Evolutionary conservation across 257 asterid genomes (phyloP), one percentile per base, ranked within the genome.

Genomic region (Prunella vulgaris): DNA sequence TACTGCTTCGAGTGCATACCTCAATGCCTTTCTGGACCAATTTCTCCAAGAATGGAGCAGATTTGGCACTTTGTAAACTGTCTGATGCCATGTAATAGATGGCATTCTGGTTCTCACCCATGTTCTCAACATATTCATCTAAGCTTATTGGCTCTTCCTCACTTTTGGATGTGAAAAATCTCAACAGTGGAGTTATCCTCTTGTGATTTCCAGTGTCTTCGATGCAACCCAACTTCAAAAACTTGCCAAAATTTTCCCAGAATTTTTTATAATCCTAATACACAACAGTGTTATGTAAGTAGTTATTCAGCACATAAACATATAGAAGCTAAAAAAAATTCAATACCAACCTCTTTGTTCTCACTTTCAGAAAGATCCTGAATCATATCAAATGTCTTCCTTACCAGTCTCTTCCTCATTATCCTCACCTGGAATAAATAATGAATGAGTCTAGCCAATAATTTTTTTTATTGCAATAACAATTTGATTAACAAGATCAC

Each of bases 181-280:
- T 85, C 84, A 94, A 75, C 54, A 94, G 64, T 14, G 99, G 96
- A 15, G 94, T 84, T 27, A 94, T 84, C 56, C 89, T 67, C 84
- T 94, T 92, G 94, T 91, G 97, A 68, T 94, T 93, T 37, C 97
- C 99, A 46, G 95, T 76, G 87, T 93, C 99, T 80, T 93, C 99
- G 48, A 93, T 88, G 74, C 99, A 94, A 38, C 99, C 98, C 86
- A 94, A 63, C 81, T 94, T 89, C 79, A 93, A 53, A 79, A 91
- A 92, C 75, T 87, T 94, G 1, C 99, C 99, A 2, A 94, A 94
- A 74, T 94, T 94, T 82, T 94, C 99, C 99, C 99, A 94, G 76
- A 94, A 90, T 21, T 93, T 94, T 66, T 94, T 92, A 84, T 91
- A 94, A 80, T 89, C 99, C 99, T 94, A 79, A 22, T 71, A 48